phyloP scores from a whole-genome alignment of 225 moss, liverwort and hornwort species.

The Takakia lepidozioides region DNA sequence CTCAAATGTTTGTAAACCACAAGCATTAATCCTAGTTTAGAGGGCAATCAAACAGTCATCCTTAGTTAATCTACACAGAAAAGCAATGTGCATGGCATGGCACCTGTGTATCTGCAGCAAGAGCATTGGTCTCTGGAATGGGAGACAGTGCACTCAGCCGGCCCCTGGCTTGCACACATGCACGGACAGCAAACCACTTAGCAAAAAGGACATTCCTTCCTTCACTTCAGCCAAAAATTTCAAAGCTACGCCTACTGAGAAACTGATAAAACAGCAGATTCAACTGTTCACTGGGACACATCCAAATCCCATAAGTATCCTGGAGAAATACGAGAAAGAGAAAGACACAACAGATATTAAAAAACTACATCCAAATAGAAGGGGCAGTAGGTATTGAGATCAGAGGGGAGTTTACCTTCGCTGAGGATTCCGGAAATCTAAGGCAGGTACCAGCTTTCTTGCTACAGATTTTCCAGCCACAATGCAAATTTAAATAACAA shows the following conservation, averaged over 20 bases:
- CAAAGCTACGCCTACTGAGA: too few relatives aligned
- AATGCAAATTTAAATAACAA: too few relatives aligned
- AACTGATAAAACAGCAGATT: too few relatives aligned
- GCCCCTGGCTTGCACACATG: slow-evolving; percentile 18
- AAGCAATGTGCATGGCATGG: too few relatives aligned
- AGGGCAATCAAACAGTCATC: too few relatives aligned
- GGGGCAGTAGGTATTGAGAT: neutral
- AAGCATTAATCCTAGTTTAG: too few relatives aligned
- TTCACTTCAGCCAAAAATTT: too few relatives aligned
- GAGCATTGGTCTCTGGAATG: slow-evolving; percentile 45
- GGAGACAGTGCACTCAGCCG: slow-evolving; percentile 40
- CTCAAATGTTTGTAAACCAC: too few relatives aligned
- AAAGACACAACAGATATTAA: neutral
- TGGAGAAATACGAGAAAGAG: too few relatives aligned
- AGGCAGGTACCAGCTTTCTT: slow-evolving; percentile 7
- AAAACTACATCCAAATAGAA: neutral
- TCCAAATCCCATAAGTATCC: too few relatives aligned
- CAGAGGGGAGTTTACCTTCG: slow-evolving; percentile 19
- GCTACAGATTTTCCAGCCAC: slow-evolving; percentile 4
- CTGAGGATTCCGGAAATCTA: slow-evolving; percentile 41
- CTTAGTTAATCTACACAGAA: too few relatives aligned
- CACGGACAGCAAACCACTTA: neutral
- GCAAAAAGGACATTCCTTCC: neutral
- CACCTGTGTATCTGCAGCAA: slow-evolving; percentile 33
- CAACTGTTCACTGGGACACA: too few relatives aligned